These are phyloP conservation scores for Canariomyces notabilis DNA, from an alignment of 2,329 filamentous ascomycete genomes.

Conservation along the genomic window DNA sequence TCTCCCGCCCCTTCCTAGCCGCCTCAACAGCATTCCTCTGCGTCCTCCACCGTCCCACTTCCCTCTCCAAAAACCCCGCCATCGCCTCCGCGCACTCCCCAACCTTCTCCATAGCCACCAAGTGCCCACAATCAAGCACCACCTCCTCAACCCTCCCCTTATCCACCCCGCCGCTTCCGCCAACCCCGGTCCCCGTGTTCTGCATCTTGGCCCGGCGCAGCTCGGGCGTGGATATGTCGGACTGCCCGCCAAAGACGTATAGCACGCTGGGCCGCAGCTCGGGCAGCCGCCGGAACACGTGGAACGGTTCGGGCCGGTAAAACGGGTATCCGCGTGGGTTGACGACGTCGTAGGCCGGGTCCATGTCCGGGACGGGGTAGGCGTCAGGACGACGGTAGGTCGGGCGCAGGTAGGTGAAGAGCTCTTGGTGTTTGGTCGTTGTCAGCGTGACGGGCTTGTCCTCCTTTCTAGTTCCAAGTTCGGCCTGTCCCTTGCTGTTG, in stretches of 20 bases:
- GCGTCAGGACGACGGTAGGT: slow-evolving; percentile 34
- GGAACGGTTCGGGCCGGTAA: slow-evolving; percentile 61
- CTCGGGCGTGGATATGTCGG: slow-evolving; percentile 49
- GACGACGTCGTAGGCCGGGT: slow-evolving; percentile 42
- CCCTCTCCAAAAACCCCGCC: slow-evolving; percentile 51
- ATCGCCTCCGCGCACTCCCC: slow-evolving; percentile 58
- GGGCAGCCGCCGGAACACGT: slow-evolving; percentile 53
- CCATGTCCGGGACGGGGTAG: slow-evolving; percentile 35
- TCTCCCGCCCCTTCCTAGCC: slow-evolving; percentile 41
- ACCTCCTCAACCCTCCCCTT: slow-evolving; percentile 64
- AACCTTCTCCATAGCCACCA: slow-evolving; percentile 79
- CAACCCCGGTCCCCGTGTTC: slow-evolving; percentile 58
- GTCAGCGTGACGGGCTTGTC: slow-evolving; percentile 50
- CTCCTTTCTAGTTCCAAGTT: slow-evolving; percentile 32
- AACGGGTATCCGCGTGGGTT: slow-evolving; percentile 47
- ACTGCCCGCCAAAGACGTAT: slow-evolving; percentile 63
- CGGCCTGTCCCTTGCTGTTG: too few relatives aligned
- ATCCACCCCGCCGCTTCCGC: slow-evolving; percentile 61
- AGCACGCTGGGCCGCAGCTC: slow-evolving; percentile 59
- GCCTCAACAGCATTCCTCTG: slow-evolving; percentile 53
- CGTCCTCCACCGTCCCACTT: slow-evolving; percentile 51
- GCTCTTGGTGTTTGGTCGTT: slow-evolving; percentile 85
- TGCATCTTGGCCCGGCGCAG: slow-evolving; percentile 55
- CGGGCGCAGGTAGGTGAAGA: slow-evolving; percentile 69
- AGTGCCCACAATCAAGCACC: slow-evolving; percentile 64